Conservation (phyloP, 2,329 filamentous ascomycete species). For the Exserohilum turcica region DNA sequence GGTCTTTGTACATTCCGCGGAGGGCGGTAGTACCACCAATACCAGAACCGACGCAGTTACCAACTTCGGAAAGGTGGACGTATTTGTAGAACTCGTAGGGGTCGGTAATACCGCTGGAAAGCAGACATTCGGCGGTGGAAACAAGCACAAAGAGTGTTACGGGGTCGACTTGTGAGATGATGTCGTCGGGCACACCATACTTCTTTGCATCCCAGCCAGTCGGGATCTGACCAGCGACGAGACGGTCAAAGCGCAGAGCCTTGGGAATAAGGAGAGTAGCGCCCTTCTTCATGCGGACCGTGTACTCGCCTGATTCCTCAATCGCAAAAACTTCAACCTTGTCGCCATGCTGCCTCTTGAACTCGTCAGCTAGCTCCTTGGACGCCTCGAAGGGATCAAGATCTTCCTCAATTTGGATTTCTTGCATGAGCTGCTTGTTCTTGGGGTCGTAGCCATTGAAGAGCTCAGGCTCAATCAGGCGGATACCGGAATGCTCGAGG, state of each 20-base stretch:
- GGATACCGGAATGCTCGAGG: constrained; percentile 94
- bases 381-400: constrained; percentile 96
- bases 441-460: constrained; percentile 97
- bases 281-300: constrained; percentile 92
- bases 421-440: constrained; percentile 97
- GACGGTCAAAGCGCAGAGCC: constrained; percentile 93
- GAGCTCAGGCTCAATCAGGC: constrained; percentile 94
- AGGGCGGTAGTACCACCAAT: constrained; percentile 94
- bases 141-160: constrained; percentile 95
- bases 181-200: constrained; percentile 96
- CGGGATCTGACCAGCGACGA: constrained; percentile 95
- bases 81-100: constrained; percentile 99
- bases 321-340: constrained; percentile 98
- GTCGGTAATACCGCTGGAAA: constrained; percentile 94
- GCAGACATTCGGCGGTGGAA: constrained; percentile 86
- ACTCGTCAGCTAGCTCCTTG: constrained; percentile 96
- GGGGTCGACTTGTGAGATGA: constrained; percentile 95
- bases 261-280: constrained; percentile 95
- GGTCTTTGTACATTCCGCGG: constrained; percentile 97
- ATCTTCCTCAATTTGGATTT: constrained; percentile 96
- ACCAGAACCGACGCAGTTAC: constrained; percentile 97
- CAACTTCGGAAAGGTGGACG: constrained; percentile 95
- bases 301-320: constrained; percentile 89
- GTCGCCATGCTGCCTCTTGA: constrained; percentile 94
- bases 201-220: constrained; percentile 96